Percentiles rank a stretch among this genome's conserved stretches.
These are phyloP conservation scores for Trichoderma oligosporum DNA, from an alignment of 2,329 filamentous ascomycete species.

Conservation along the genomic window DNA sequence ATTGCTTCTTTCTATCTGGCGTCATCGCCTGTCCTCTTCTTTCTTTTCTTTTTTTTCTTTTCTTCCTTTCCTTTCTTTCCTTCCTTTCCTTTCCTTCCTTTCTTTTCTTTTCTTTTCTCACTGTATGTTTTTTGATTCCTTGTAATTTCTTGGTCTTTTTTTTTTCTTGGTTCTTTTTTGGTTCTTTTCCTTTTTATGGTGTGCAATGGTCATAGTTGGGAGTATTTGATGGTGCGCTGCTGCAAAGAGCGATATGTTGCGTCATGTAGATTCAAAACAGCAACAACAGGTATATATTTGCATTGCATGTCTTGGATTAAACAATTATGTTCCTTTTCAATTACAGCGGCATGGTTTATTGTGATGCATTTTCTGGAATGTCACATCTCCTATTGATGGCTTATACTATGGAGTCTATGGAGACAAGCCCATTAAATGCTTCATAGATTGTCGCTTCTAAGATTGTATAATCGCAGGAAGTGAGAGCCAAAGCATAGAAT, in stretches of 20 bases:
- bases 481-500: too few relatives aligned
- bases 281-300: constrained; percentile 12
- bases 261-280: constrained; percentile 11
- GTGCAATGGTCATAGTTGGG: constrained; percentile 2
- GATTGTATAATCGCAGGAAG: too few relatives aligned
- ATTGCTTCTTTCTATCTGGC: constrained; percentile 17
- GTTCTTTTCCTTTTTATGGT: not conserved
- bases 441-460: too few relatives aligned
- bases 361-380: too few relatives aligned
- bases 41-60: not conserved
- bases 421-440: too few relatives aligned
- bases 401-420: too few relatives aligned
- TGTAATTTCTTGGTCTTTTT: constrained; percentile 3
- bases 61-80: not conserved
- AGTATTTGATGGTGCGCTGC: constrained; percentile 12
- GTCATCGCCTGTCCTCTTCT: not conserved
- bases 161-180: not conserved
- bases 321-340: too few relatives aligned
- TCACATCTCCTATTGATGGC: too few relatives aligned
- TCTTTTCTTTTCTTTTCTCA: not conserved
- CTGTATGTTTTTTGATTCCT: constrained; percentile 10
- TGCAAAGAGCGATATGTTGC: constrained; percentile 15
- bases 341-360: not conserved
- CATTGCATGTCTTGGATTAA: constrained; percentile 5
- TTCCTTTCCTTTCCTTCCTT: not conserved